A percentile compares a stretch with the other conserved stretches of the same genome.
Conservation (phyloP, 805 yeast species). For the Jamesozyma hellenica region DNA sequence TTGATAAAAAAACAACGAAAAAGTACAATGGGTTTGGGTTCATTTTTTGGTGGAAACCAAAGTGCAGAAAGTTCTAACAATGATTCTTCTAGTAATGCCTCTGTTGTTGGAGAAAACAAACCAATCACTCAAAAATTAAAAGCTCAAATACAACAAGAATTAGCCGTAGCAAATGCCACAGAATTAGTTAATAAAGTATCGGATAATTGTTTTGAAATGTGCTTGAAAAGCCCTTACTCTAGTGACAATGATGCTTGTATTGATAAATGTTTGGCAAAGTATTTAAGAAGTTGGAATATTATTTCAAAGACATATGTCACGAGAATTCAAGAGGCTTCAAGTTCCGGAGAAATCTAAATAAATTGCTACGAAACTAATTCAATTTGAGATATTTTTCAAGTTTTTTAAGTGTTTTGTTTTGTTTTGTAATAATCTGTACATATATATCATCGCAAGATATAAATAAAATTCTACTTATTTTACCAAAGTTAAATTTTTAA, state of each 20-base stretch:
- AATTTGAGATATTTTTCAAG: too few relatives aligned
- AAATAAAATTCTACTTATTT: too few relatives aligned
- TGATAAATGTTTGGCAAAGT: slow-evolving; percentile 71
- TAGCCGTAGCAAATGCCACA: slow-evolving; percentile 87
- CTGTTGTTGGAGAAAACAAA: slow-evolving; percentile 23
- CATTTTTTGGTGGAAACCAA: slow-evolving; percentile 2
- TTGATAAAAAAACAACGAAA: too few relatives aligned
- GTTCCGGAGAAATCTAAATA: slow-evolving; percentile 24
- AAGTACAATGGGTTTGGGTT: slow-evolving; percentile 3
- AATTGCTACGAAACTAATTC: too few relatives aligned
- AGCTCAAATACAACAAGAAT: slow-evolving; percentile 64
- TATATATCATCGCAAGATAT: too few relatives aligned
- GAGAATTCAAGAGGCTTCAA: slow-evolving; percentile 53
- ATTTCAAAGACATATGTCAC: slow-evolving; percentile 67
- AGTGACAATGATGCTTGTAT: slow-evolving; percentile 56
- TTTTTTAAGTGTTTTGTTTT: too few relatives aligned
- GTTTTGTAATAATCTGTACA: too few relatives aligned
- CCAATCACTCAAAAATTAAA: slow-evolving; percentile 55
- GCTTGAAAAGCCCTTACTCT: slow-evolving; percentile 54
- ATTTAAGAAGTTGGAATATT: slow-evolving; percentile 85
- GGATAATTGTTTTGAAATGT: slow-evolving; percentile 76
- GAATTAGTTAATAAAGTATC: slow-evolving; percentile 77
- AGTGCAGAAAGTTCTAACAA: neutral
- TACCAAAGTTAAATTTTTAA: too few relatives aligned
- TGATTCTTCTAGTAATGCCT: slow-evolving; percentile 5